Evolutionary conservation across 345 rosid species (phyloP), one percentile per base, ranked within the genome.

Genomic region (Lepidium aucheri): DNA sequence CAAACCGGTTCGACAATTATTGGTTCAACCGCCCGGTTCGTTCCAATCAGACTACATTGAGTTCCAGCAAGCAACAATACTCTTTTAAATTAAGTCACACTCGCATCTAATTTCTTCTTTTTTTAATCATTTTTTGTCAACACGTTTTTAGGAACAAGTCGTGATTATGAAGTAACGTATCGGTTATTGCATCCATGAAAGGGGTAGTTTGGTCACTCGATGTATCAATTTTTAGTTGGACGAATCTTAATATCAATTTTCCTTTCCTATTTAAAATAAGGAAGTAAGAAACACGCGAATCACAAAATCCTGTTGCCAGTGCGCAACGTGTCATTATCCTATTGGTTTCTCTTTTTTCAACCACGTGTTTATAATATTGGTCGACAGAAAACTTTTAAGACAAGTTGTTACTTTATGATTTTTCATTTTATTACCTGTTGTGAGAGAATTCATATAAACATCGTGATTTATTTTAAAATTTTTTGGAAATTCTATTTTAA

Each of bases 121-220:
- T n/a, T n/a, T n/a, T n/a, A n/a, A n/a, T n/a, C n/a, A n/a, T n/a
- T n/a, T n/a, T 20, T 20, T 20, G 22, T 12, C 1, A 63, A 39
- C 75, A 71, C 75, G 76, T 63, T 49, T 72, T 55, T 16, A 12
- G 5, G 58, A 64, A 72, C 53, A 8, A 55, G 70, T 20, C 70
- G 59, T 63, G 30, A 4, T 38, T 15, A 24, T 2, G 42, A 63
- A 72, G 59, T 20, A 20, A 60, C 32, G 35, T 26, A 54, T n/a
- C n/a, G 63, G 44, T 16, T 12, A 44, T 53, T 62, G 50, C 62
- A 53, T 44, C 49, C 62, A 56, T 70, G 68, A 70, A 22, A 26
- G 50, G 63, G 65, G 65, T n/a, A 53, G 17, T 44, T 45, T 3
- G 17, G 71, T 26, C 45, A 55, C 20, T 43, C 10, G 36, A 64